Conservation (phyloP, 306 rosid species). For the Cicer arietinum region DNA sequence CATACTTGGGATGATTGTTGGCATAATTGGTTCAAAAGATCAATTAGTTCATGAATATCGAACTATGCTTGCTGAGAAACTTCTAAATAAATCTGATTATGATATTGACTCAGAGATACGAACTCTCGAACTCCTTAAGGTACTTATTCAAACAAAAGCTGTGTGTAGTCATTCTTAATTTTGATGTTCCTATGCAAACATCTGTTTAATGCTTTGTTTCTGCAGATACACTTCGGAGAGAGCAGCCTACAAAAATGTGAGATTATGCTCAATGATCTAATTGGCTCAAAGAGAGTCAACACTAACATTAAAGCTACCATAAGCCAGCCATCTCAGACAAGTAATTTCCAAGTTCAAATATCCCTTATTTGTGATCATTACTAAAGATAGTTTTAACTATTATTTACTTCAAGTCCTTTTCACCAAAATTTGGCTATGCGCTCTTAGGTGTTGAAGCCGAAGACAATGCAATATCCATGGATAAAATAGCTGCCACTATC, state of each 20-base stretch:
- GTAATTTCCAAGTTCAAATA: slow-evolving; percentile 46
- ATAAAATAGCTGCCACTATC: slow-evolving; percentile 71
- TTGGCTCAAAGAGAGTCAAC: slow-evolving; percentile 84
- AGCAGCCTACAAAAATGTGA: slow-evolving; percentile 98
- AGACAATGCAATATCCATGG: slow-evolving; percentile 66
- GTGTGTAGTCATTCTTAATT: slow-evolving; percentile 23
- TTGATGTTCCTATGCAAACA: slow-evolving; percentile 31
- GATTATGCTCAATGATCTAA: slow-evolving; percentile 94
- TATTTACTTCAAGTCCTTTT: slow-evolving; percentile 36
- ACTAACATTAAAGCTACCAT: slow-evolving; percentile 89
- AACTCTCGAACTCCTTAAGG: slow-evolving; percentile 97
- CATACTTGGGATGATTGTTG: slow-evolving; percentile 97
- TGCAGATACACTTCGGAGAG: slow-evolving; percentile 95
- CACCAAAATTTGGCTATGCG: slow-evolving; percentile 31
- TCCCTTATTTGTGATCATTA: slow-evolving; percentile 27
- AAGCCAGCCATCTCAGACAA: slow-evolving; percentile 57
- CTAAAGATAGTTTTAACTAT: slow-evolving; percentile 5
- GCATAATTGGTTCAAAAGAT: slow-evolving; percentile 95
- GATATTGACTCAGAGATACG: slow-evolving; percentile 95
- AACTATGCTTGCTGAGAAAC: slow-evolving; percentile 98
- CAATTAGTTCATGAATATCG: slow-evolving; percentile 95
- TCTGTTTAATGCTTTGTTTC: slow-evolving; percentile 42
- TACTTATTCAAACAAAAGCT: slow-evolving; percentile 38
- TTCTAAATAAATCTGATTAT: slow-evolving; percentile 91
- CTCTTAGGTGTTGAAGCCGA: slow-evolving; percentile 52